Conservation (phyloP, 169 alveolate species). For the Plasmodium cynomolgi region DNA sequence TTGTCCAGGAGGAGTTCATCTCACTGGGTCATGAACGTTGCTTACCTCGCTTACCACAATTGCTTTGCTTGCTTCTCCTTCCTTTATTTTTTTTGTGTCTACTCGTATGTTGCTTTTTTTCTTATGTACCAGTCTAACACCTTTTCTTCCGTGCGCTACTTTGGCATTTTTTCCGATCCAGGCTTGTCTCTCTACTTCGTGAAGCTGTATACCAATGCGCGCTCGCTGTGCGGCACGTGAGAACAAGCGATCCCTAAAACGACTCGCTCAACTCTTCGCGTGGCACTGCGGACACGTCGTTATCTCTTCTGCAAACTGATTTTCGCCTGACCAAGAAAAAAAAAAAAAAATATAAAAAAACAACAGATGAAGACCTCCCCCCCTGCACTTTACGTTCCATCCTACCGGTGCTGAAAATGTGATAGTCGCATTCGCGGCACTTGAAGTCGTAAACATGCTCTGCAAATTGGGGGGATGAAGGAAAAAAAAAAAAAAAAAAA, state of each 20-base stretch:
- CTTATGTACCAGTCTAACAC: slow-evolving; percentile 12
- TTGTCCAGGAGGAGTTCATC: neutral
- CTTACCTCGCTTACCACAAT: slow-evolving; percentile 14
- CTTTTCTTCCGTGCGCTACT: slow-evolving; percentile 1
- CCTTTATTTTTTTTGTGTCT: slow-evolving; percentile 40
- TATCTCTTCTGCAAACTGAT: neutral
- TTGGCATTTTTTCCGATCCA: neutral
- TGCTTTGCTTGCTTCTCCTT: slow-evolving; percentile 34
- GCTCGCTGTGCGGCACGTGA: neutral
- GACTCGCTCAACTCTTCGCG: neutral
- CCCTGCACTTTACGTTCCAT: neutral
- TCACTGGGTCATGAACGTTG: neutral
- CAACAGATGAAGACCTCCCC: neutral
- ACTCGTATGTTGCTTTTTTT: slow-evolving; percentile 21
- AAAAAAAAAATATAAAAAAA: neutral
- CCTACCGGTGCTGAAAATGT: slow-evolving; percentile 53
- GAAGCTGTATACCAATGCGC: neutral
- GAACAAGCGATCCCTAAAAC: neutral
- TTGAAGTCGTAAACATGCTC: slow-evolving; percentile 51
- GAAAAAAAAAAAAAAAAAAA: neutral
- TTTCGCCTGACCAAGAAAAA: neutral
- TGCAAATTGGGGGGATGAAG: neutral
- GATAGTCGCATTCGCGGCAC: slow-evolving; percentile 42
- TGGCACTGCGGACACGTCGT: neutral
- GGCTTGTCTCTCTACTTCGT: slow-evolving; percentile 7